Percentiles rank a stretch among this genome's conserved stretches.
Evolutionary conservation across 805 yeast species (phyloP).

Genomic region (Torulaspora gathmanii): DNA sequence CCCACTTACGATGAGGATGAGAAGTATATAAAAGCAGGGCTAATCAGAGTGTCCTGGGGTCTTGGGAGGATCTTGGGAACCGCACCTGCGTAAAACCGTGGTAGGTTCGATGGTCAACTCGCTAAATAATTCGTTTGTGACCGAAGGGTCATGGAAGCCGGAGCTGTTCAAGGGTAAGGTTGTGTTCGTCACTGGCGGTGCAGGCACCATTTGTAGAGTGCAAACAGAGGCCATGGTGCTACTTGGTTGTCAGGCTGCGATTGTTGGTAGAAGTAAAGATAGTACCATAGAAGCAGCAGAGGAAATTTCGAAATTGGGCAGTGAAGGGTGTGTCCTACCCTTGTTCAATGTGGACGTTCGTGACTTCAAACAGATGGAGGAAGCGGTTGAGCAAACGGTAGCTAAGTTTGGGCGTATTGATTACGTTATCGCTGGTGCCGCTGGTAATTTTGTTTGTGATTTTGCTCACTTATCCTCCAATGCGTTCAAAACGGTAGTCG

Average conservation of each 20-base stretch:
- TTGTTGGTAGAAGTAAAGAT: conserved; percentile 69
- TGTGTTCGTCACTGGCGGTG: conserved; percentile 90
- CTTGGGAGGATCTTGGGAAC: background rate
- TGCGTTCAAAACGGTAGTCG: conserved; percentile 83
- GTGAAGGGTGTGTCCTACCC: conserved; percentile 58
- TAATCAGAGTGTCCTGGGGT: background rate
- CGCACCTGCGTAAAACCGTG: background rate
- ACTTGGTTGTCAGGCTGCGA: conserved; percentile 83
- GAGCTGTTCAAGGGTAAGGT: conserved; percentile 78
- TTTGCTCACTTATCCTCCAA: conserved; percentile 73
- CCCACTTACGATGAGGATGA: background rate
- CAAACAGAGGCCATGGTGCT: conserved; percentile 80
- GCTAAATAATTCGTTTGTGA: conserved; percentile 29
- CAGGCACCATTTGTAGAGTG: conserved; percentile 91
- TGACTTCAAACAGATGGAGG: conserved; percentile 50
- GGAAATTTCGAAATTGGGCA: conserved; percentile 55
- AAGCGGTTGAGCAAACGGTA: conserved; percentile 65
- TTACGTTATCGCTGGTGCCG: conserved; percentile 90
- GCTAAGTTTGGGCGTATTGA: conserved; percentile 71
- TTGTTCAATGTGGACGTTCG: conserved; percentile 76
- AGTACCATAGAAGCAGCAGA: conserved; percentile 65
- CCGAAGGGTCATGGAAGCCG: conserved; percentile 43
- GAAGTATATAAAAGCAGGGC: background rate
- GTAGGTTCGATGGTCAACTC: conserved; percentile 26
- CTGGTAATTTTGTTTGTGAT: conserved; percentile 85